Evolutionary conservation across 1,139 yeast species (phyloP), one percentile per base, ranked within the genome.

Genomic region (Taphrina betulina): DNA sequence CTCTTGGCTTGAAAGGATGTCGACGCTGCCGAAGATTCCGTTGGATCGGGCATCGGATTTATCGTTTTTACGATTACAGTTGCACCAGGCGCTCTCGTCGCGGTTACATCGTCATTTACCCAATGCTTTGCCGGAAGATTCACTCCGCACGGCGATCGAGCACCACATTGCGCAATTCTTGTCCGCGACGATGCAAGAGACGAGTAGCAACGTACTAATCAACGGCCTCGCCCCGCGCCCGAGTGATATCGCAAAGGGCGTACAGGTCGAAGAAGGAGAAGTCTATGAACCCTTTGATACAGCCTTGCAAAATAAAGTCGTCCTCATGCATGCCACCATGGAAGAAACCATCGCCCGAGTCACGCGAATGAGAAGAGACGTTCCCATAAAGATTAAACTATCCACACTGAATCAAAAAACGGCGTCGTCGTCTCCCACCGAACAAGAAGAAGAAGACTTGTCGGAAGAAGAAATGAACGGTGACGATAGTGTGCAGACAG

Each of bases 101-200:
- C 54, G 54, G 3, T 28, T 50, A 3, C 29, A 31, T 14, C 29
- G 34, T 12, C 54, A 50, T 41, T 24, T 50, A 16, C 54, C 54
- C 19, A 34, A 50, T 24, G 54, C 54, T 3, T 22, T 50, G 16
- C 54, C 54, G 40, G 54, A 50, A 50, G 54, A 50, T 22, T 14
- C 54, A 8, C 31, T 50, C 19, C 38, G 54, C 40, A 16, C 17
- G 23, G 31, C 31, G 23, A 50, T 50, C 20, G 54, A 50, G 19
- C n/a, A 34, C n/a, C 54, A 50, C 46, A 50, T 50, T 14, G 8
- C 40, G 7, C 12, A 34, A 5, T 50, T 50, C 34, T 24, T 50
- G 17, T 20, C 29, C 23, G 17, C 20, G 17, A 50, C 54, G 41
- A 50, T 50, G 54, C 36, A 41, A 19, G 28, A 29, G 17, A 40